Evolutionary conservation across 2,329 filamentous ascomycete species (phyloP).

Genomic region (Hypoxylon sp.): DNA sequence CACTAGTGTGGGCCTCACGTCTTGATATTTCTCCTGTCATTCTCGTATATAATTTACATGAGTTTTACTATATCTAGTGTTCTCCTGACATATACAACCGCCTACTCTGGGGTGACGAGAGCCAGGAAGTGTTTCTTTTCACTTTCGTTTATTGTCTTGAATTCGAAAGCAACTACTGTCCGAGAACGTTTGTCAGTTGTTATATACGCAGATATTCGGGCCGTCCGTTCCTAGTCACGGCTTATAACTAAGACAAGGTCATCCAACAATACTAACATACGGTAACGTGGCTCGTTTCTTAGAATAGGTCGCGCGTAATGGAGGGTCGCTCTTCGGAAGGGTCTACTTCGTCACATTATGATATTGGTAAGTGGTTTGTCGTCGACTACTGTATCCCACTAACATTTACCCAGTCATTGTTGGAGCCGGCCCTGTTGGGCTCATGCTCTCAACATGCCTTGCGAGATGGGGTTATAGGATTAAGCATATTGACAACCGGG

Average conservation of each 20-base stretch:
- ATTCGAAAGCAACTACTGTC: slow-evolving; percentile 1
- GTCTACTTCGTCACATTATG: slow-evolving; percentile 54
- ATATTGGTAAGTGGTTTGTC: slow-evolving; percentile 57
- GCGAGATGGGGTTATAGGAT: slow-evolving; percentile 95
- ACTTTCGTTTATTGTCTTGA: background rate
- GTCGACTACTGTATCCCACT: slow-evolving; percentile 31
- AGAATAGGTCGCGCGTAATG: slow-evolving; percentile 37
- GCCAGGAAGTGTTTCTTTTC: background rate
- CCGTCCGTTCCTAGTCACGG: background rate
- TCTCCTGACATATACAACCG: slow-evolving; percentile 11
- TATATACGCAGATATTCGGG: background rate
- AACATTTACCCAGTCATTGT: slow-evolving; percentile 75
- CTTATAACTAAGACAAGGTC: background rate
- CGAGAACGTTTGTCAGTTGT: background rate
- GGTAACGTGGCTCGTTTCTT: background rate
- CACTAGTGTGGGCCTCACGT: slow-evolving; percentile 30
- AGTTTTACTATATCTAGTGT: slow-evolving; percentile 23
- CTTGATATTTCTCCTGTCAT: slow-evolving; percentile 25
- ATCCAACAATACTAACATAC: slow-evolving; percentile 2
- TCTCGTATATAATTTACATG: slow-evolving; percentile 22
- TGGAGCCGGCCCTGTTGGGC: slow-evolving; percentile 88
- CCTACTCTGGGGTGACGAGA: slow-evolving; percentile 1
- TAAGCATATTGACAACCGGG: slow-evolving; percentile 92
- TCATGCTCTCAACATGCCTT: slow-evolving; percentile 88
- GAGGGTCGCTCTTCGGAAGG: slow-evolving; percentile 42